Base-by-base conservation (phyloP, 371 early-diverging fungal species). In the Mucor circinelloides region DNA sequence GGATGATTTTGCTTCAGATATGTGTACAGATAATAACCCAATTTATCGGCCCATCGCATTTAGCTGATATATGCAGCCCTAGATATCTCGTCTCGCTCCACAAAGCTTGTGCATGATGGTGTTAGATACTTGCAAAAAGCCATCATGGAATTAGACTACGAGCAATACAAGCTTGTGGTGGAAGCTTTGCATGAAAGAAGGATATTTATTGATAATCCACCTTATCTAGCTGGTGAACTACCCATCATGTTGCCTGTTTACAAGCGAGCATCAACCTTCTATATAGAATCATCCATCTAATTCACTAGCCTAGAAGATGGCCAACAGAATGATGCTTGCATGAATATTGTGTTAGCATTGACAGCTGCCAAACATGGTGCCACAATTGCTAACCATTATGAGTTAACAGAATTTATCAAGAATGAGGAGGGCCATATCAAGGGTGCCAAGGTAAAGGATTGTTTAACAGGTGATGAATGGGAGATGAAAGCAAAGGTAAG, bases 71-170 rank as follows among this genome's bases (percentile, higher is more conserved):
- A n/a, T n/a, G n/a, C n/a, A n/a, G n/a, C n/a, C n/a, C 21, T 23
- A 82, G 97, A 95, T 55, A 99, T 99, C 1, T 95, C 95, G 31
- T 98, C 98, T 2, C 89, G 98, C 68, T 94, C 94, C 17, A 99
- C 99, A 6, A 99, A 99, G 76, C 87, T 99, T 12, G 95, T 99
- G 19, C 99, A 99, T 76, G 99, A 99, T 65, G 99, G 99, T 73
- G 98, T 99, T 34, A 89, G 99, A 60, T 99, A 99, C 80, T 87
- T 99, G 64, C 98, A 99, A 81, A 99, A 99, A 83, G 99, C 99
- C 5, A 88, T 99, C 58, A 88, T 90, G 85, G 94, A 97, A 58
- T 80, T 98, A 21, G 99, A 98, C 72, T 92, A 92, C 77, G 97
- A 93, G 78, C 99, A 99, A 78, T 98, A 95, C 88, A 93, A 94